Evolutionary conservation across 2,329 filamentous ascomycete species (phyloP), one percentile per base, ranked within the genome.

Genomic region (Penicillium vulpinum): DNA sequence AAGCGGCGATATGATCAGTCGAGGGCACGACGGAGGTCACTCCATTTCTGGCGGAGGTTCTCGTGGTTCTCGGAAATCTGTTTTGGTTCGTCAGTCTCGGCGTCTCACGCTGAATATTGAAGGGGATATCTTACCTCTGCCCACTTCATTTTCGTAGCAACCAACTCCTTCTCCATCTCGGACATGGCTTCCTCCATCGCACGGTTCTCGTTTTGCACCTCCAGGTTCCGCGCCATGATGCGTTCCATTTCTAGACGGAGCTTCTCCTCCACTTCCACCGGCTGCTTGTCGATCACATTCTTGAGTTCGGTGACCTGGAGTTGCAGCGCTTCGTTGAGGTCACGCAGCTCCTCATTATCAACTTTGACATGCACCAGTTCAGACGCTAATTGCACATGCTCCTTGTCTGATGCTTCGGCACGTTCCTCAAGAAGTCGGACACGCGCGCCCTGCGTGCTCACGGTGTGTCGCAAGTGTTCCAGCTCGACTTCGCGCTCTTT

Each of bases 191-290:
- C 93, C 75, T 97, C 92, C 64, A 99, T 78, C 56, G 83, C 85
- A 58, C 89, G 83, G 70, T 97, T 99, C 78, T 96, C 91, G 66
- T 96, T 92, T 69, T 97, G 92, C 8, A 97, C 92, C 68, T 95
- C 91, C 61, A 89, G 85, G 71, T 97, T 97, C 59, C 92, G 86
- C 74, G 91, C 87, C 88, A 97, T 94, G 67, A 97, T 86, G 51
- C 89, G 85, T 54, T 97, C 92, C 77, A 96, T 92, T 75, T 97
- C 93, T 11, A 84, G 83, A 72, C 89, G 86, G 76, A 96, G 85
- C 51, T 86, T 84, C 58, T 85, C 84, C 73, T 99, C 94, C 5
- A 97, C 87, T 73, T 97, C 92, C 40, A 86, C 86, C 0, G 93
- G 92, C 75, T 97, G 94, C 66, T 87, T 89, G 71, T 97, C 90